phyloP scores from a whole-genome alignment of 2,329 filamentous ascomycete genomes.

The Penicillium crustosum region DNA sequence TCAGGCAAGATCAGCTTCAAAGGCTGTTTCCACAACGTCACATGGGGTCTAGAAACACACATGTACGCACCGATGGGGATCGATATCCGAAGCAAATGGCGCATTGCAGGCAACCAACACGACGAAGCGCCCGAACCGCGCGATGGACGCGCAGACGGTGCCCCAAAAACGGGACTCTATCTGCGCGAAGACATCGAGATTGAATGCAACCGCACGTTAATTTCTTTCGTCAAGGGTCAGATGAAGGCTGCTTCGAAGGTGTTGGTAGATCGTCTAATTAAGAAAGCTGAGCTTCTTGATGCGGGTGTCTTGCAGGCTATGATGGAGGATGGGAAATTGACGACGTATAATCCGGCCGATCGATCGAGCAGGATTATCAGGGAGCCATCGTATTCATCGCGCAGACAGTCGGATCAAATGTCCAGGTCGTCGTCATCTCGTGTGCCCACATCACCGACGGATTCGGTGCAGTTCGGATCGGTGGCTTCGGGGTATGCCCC shows the following conservation, averaged over 20 bases:
- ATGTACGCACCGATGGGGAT: constrained; percentile 79
- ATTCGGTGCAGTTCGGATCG: background rate
- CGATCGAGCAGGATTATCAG: constrained; percentile 2
- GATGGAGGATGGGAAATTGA: constrained; percentile 22
- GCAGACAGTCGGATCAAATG: constrained; percentile 2
- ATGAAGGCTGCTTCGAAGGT: constrained; percentile 72
- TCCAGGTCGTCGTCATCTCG: background rate
- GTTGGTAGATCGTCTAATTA: constrained; percentile 65
- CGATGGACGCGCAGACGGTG: constrained; percentile 63
- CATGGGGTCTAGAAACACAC: constrained; percentile 75
- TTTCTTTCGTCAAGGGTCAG: constrained; percentile 76
- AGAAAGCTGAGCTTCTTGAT: constrained; percentile 49
- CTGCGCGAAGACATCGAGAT: constrained; percentile 84
- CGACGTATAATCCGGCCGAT: constrained; percentile 22
- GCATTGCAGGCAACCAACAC: constrained; percentile 67
- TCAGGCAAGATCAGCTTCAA: constrained; percentile 73
- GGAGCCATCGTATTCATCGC: background rate
- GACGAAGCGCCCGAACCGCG: constrained; percentile 66
- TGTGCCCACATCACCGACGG: constrained; percentile 3
- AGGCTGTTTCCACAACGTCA: constrained; percentile 74
- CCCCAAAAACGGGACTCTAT: constrained; percentile 69
- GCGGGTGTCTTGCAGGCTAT: constrained; percentile 21
- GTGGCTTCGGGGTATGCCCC: background rate
- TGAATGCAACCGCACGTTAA: constrained; percentile 74
- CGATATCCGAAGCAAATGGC: constrained; percentile 77